Evolutionary conservation across 805 yeast genomes (phyloP).

Genomic region (Schizosaccharomyces pombe): ASM294v3 CU329670.1:2087501-2088000

Average conservation of each 20-base stretch:
- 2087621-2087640: slow-evolving; percentile 58
- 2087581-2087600: slow-evolving; percentile 52
- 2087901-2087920: slow-evolving; percentile 59
- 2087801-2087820: slow-evolving; percentile 75
- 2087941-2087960: slow-evolving; percentile 43
- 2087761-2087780: slow-evolving; percentile 32
- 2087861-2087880: slow-evolving; percentile 19
- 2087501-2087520: slow-evolving; percentile 46
- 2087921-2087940: slow-evolving; percentile 74
- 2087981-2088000: slow-evolving; percentile 58
- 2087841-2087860: slow-evolving; percentile 39
- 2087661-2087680: slow-evolving; percentile 38
- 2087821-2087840: slow-evolving; percentile 78
- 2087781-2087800: slow-evolving; percentile 57
- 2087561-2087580: slow-evolving; percentile 30
- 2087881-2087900: slow-evolving; percentile 74
- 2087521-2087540: slow-evolving; percentile 51
- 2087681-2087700: slow-evolving; percentile 54
- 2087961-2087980: slow-evolving; percentile 34
- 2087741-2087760: slow-evolving; percentile 43
- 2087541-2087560: slow-evolving; percentile 48
- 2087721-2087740: slow-evolving; percentile 43
- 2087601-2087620: slow-evolving; percentile 34
- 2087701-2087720: slow-evolving; percentile 29
- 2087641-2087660: slow-evolving; percentile 59